These are phyloP conservation scores for Neofusicoccum cordaticola DNA, from an alignment of 2,329 filamentous ascomycete species.

Conservation along the genomic window DNA sequence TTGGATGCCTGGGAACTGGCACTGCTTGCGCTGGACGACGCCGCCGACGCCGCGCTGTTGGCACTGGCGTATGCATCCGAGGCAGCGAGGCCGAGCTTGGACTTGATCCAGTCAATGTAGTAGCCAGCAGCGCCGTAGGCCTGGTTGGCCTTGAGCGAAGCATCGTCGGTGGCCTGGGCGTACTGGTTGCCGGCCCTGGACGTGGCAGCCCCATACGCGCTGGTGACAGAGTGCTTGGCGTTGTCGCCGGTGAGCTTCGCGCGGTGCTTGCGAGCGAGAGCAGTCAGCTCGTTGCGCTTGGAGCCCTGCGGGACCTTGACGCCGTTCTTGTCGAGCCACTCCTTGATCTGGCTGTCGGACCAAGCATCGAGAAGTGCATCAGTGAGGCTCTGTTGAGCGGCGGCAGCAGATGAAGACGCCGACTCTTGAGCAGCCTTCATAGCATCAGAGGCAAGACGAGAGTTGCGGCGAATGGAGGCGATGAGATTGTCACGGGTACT, in stretches of 20 bases:
- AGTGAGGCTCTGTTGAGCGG: constrained; percentile 70
- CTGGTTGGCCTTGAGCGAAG: constrained; percentile 59
- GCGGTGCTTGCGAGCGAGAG: constrained; percentile 84
- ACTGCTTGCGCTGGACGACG: constrained; percentile 33
- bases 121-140: constrained; percentile 52
- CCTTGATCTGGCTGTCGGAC: constrained; percentile 87
- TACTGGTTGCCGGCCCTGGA: constrained; percentile 68
- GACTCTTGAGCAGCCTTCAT: constrained; percentile 55
- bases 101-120: constrained; percentile 44
- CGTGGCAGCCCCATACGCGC: constrained; percentile 45
- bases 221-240: constrained; percentile 39
- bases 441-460: constrained; percentile 72
- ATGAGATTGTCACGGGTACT: constrained; percentile 82
- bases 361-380: constrained; percentile 86
- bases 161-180: constrained; percentile 71
- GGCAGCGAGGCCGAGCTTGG: constrained; percentile 45
- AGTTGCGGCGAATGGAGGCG: constrained; percentile 85
- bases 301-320: constrained; percentile 90
- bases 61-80: constrained; percentile 32
- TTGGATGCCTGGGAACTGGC: constrained; percentile 33
- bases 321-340: constrained; percentile 86
- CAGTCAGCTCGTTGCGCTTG: constrained; percentile 81
- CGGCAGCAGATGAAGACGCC: constrained; percentile 54
- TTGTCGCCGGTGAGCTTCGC: constrained; percentile 69
- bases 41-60: constrained; percentile 32